Base-by-base conservation (phyloP, 192 early-diverging fungal species). In the Entomortierella beljakovae region DNA sequence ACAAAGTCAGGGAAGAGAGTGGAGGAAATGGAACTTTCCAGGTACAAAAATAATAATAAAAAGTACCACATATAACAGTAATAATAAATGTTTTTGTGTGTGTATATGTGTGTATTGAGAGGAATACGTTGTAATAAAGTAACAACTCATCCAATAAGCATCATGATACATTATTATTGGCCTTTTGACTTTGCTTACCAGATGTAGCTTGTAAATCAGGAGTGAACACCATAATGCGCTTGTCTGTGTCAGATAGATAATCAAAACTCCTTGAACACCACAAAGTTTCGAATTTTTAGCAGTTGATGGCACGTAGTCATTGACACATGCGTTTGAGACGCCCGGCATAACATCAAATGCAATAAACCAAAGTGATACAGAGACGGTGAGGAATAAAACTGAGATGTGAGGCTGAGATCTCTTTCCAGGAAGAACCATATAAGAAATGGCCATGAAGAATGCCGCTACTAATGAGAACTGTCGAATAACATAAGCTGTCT, bases 331-430 rank as follows among this genome's bases (percentile, higher is more conserved):
- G 11, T 79, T 79, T 16, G 66, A 65, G 2, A 64, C 50, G 0
- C 75, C 67, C 0, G 75, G 67, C 67, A 79, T 79, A 31, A 79
- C 10, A 65, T 79, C 67, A 70, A 79, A 79, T 2, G 67, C 61
- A 10, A 49, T 62, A 50, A 65, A 79, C 75, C 75, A 79, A 5
- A 79, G 51, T 25, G 75, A 70, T 4, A 70, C 25, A 16, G 75
- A 79, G 20, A 79, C 62, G 0, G 67, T 79, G 54, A 79, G 31
- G 50, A 79, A 79, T 31, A 79, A 51, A 26, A 79, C 75, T 31
- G 75, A 79, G 62, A 79, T 79, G 46, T 79, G 75, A 15, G 75
- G 75, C 32, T 79, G 75, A 13, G 55, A 50, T 23, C 75, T 42
- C 54, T 79, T 79, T 34, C 75, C 75, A 0, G 75, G 75, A 6